Base-by-base conservation (phyloP, 2,329 filamentous ascomycete species). In the Ampelomyces quisqualis region DNA sequence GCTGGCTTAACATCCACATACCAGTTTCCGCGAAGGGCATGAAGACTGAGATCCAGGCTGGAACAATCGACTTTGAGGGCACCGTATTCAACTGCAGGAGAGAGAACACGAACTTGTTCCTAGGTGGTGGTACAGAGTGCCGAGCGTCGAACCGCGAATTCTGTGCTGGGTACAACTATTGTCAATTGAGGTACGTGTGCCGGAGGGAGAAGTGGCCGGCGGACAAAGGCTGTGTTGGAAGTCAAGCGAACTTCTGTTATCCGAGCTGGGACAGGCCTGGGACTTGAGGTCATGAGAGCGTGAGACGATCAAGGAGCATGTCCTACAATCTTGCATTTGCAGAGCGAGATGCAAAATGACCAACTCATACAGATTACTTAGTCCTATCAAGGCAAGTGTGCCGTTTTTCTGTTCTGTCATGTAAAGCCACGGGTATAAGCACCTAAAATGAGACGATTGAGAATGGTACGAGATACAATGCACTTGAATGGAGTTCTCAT, bases 131-230 rank as follows among this genome's bases (percentile, higher is more conserved):
- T 11, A 17, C 18, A 9, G 34, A 38, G 14, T 38, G 26, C 20
- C 17, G 34, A 13, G 34, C 17, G n/a, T 21, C 18, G 8, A 21
- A 38, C 26, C 34, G 34, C 18, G 34, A 38, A 28, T 38, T 38
- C 17, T 38, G 34, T 15, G 34, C 34, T 15, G 34, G 34, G 13
- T 38, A 31, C 10, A 38, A 24, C 13, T 38, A 38, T 22, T 38
- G 34, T 22, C 34, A 38, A 15, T 30, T 38, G 26, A 29, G 34
- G 19, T 38, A 38, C 14, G 14, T 38, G 18, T 38, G 34, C 7
- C 22, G 35, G 26, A 31, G 35, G 17, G 35, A 38, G 27, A 38
- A 23, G 19, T 38, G 35, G 35, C 35, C 26, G 18, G 35, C 26
- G 7, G 35, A 38, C n/a, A 38, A 38, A 17, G 18, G 23, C 18